Conservation (phyloP, 1,284 basidiomycete species). For the Pyrrhoderma lamaoense region DNA sequence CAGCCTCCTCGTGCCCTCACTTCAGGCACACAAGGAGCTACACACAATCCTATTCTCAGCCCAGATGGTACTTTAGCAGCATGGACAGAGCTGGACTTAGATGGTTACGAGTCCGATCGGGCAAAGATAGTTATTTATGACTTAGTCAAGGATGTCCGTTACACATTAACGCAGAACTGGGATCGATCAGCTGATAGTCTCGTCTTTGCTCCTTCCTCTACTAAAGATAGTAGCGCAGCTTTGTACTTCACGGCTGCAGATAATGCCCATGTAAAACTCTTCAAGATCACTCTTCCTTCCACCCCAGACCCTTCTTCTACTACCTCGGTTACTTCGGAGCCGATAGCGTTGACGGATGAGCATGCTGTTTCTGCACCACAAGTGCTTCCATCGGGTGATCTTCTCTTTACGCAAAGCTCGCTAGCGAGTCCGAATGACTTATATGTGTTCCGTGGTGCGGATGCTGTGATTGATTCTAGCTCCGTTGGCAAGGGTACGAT, state of each 20-base stretch:
- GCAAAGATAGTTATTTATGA: constrained; percentile 76
- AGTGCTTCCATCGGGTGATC: constrained; percentile 46
- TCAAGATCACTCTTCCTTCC: constrained; percentile 53
- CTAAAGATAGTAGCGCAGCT: constrained; percentile 54
- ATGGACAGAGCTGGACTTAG: constrained; percentile 80
- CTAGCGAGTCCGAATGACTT: constrained; percentile 70
- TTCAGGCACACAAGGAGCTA: constrained; percentile 77
- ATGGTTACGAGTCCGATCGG: constrained; percentile 84
- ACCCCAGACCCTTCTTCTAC: constrained; percentile 49
- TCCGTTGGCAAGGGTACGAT: constrained; percentile 27
- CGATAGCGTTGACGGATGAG: constrained; percentile 49
- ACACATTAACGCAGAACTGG: constrained; percentile 72
- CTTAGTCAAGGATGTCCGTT: constrained; percentile 55
- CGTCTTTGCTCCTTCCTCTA: constrained; percentile 68
- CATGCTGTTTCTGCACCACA: constrained; percentile 57
- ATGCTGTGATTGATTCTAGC: constrained; percentile 1
- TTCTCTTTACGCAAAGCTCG: constrained; percentile 64
- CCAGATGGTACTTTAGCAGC: constrained; percentile 63
- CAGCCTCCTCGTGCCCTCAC: constrained; percentile 60
- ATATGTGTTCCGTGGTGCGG: constrained; percentile 46
- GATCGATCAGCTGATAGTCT: constrained; percentile 68
- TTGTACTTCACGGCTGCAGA: constrained; percentile 73
- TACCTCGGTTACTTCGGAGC: constrained; percentile 45
- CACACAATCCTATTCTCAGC: constrained; percentile 62
- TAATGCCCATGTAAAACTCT: constrained; percentile 68